Conservation (phyloP, 495 filamentous ascomycete genomes). For the Talaromyces thailandensis region DNA sequence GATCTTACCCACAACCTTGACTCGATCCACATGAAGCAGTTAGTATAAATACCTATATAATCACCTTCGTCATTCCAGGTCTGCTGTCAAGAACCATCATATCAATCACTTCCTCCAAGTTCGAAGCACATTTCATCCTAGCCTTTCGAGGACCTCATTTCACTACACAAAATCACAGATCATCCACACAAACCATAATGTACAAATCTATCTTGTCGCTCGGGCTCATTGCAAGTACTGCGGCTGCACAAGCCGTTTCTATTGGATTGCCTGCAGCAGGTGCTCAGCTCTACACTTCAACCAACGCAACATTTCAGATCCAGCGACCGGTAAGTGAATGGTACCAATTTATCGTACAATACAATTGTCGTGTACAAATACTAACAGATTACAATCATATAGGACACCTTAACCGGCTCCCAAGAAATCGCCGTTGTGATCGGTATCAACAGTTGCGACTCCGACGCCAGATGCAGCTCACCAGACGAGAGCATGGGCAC, state of each 20-base stretch:
- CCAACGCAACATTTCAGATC: conserved; percentile 19
- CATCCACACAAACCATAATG: neutral
- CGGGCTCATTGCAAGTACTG: conserved; percentile 19
- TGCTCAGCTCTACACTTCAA: conserved; percentile 12
- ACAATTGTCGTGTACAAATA: neutral
- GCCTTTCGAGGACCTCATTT: neutral
- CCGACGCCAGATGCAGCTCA: conserved; percentile 8
- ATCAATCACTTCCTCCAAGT: neutral
- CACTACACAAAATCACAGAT: neutral
- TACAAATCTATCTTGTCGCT: conserved; percentile 15
- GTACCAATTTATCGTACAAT: neutral
- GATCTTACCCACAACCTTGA: neutral
- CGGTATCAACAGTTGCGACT: conserved; percentile 22
- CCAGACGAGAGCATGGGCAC: conserved; percentile 17
- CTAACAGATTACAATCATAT: neutral
- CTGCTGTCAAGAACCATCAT: neutral
- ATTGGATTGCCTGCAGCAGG: conserved; percentile 52
- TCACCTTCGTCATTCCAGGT: neutral
- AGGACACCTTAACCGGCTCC: conserved; percentile 24
- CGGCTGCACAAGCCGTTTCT: conserved; percentile 56
- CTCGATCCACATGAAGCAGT: neutral
- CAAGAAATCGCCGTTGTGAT: conserved; percentile 24
- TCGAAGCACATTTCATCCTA: neutral
- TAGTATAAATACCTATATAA: neutral
- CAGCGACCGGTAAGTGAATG: conserved; percentile 21